Conservation (phyloP, 352 stramenopile species). For the Globisporangium parvum region DNA sequence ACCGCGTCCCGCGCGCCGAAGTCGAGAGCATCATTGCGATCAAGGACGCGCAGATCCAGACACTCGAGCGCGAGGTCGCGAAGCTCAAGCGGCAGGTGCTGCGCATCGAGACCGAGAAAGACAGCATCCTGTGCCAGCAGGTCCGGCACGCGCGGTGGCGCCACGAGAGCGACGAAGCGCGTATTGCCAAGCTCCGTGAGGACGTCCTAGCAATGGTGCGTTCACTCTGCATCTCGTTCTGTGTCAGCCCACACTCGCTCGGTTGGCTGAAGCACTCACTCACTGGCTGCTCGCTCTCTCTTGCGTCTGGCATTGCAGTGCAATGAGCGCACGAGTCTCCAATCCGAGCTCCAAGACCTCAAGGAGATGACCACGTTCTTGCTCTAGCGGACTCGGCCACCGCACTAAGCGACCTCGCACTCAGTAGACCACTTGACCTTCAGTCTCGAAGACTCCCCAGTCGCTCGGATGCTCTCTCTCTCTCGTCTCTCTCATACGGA, state of each 20-base stretch:
- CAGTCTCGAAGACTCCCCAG: not conserved
- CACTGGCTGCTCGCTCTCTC: conserved; percentile 3
- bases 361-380: conserved; percentile 41
- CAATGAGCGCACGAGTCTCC: conserved; percentile 45
- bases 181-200: conserved; percentile 43
- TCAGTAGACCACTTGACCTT: not conserved
- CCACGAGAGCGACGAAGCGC: conserved; percentile 43
- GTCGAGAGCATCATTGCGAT: conserved; percentile 41
- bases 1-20: conserved; percentile 26
- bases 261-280: not conserved
- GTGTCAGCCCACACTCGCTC: conserved; percentile 1
- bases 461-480: too few relatives aligned
- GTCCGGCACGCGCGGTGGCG: conserved; percentile 32
- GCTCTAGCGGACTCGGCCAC: conserved; percentile 20
- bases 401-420: not conserved
- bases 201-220: conserved; percentile 51
- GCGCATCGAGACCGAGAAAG: conserved; percentile 42
- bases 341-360: conserved; percentile 48
- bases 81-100: conserved; percentile 35
- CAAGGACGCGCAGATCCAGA: conserved; percentile 52
- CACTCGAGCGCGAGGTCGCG: conserved; percentile 48
- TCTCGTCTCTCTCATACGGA: not conserved
- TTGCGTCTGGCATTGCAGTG: conserved; percentile 22
- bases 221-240: not conserved
- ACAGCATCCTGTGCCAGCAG: conserved; percentile 53